Percentiles rank a stretch among this genome's conserved stretches.
Evolutionary conservation across 768 basidiomycete species (phyloP).

Genomic region (Hericium rajendrae): DNA sequence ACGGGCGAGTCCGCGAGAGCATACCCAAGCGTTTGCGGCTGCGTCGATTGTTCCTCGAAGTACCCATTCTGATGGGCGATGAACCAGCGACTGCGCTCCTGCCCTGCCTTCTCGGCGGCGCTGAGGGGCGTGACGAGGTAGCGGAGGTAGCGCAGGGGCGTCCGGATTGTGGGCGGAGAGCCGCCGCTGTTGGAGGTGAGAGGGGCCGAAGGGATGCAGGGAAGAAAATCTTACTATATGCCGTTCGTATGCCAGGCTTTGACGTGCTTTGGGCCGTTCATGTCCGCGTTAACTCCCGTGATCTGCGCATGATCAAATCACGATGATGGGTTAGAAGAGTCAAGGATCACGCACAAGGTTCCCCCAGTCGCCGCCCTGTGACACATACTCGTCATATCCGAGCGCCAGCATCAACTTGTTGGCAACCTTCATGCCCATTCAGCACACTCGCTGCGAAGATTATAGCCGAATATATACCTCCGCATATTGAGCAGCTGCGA

Average conservation of each 20-base stretch:
- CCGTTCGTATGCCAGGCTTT: slow-evolving; percentile 28
- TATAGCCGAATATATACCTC: slow-evolving; percentile 9
- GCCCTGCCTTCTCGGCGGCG: slow-evolving; percentile 25
- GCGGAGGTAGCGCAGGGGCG: slow-evolving; percentile 15
- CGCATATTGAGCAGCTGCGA: slow-evolving; percentile 14
- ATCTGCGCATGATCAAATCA: slow-evolving; percentile 13
- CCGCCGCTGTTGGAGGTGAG: too few species aligned
- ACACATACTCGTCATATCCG: slow-evolving; percentile 26
- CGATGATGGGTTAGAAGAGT: neutral
- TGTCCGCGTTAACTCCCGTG: slow-evolving; percentile 15
- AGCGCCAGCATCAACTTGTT: slow-evolving; percentile 16
- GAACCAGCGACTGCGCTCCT: slow-evolving; percentile 26
- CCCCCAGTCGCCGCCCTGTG: slow-evolving; percentile 45
- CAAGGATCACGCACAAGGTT: slow-evolving; percentile 18
- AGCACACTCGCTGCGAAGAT: neutral
- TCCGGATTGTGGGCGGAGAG: too few species aligned
- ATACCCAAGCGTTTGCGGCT: slow-evolving; percentile 32
- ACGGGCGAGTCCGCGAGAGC: slow-evolving; percentile 44
- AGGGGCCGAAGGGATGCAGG: too few species aligned
- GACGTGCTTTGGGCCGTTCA: slow-evolving; percentile 20
- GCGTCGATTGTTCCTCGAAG: slow-evolving; percentile 24
- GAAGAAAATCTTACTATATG: slow-evolving; percentile 15
- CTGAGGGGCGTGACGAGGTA: slow-evolving; percentile 23
- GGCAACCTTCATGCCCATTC: neutral
- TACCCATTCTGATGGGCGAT: slow-evolving; percentile 26